Evolutionary conservation across 2,329 filamentous ascomycete genomes (phyloP), one percentile per base, ranked within the genome.

Genomic region (Purpureocillium takamizusanense): DNA sequence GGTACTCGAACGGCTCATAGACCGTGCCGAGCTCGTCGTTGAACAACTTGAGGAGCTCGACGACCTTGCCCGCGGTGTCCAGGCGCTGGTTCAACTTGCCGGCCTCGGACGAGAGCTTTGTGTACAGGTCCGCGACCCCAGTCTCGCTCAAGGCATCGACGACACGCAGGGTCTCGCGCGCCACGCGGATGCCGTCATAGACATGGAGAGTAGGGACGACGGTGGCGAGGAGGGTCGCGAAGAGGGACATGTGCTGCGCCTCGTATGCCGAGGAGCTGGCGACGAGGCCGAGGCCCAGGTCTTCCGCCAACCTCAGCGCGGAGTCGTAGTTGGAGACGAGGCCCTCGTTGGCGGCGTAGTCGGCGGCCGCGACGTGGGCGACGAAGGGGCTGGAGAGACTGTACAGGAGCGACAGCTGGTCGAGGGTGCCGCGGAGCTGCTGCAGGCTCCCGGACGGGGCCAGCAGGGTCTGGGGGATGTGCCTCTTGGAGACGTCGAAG

Each of bases 1-100:
- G 76, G 66, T 98, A 98, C 65, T 98, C 92, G 51, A 97, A 98
- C 7, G 87, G 78, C 53, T 82, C 76, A 60, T 98, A 98, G 48
- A 90, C 81, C 33, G 92, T 97, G 42, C 90, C 92, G 17, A 98
- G 79, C 67, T 97, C 88, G 45, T 79, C 78, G 62, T 97, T 98
- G 65, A 94, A 81, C 16, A 81, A 74, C 46, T 77, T 73, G 36
- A 94, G 67, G 7, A 90, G 66, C 49, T 78, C 78, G 33, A 81
- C 60, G n/a, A 81, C 69, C 62, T 83, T 87, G 45, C 79, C 82
- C 38, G 86, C 83, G 31, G 73, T 70, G 58, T 85, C 82, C 4
- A 82, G 78, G 55, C 82, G 85, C 61, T 78, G 81, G 52, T 80
- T 78, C 11, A 81, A 64, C 41, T 73, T 74, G 31, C 73, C 70